These are phyloP conservation scores for Capsicum chinense DNA, from an alignment of 257 asterid genomes.

Conservation along the genomic window DNA sequence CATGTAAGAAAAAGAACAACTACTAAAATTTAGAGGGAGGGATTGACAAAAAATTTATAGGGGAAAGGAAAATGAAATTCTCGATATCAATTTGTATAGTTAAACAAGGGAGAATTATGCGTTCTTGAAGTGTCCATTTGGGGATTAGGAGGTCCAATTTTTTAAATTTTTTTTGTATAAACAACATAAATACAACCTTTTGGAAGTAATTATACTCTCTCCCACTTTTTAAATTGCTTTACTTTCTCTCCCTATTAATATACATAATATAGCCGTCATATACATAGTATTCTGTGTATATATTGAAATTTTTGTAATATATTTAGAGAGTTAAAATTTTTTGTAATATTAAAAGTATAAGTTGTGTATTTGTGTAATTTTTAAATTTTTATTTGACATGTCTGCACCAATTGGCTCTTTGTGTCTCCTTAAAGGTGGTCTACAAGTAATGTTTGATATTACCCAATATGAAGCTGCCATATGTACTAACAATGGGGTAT, in stretches of 20 bases:
- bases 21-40: not conserved
- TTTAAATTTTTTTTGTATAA: too few relatives aligned
- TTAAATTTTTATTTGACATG: slow-evolving; percentile 12
- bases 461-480: slow-evolving; percentile 9
- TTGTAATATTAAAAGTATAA: too few relatives aligned
- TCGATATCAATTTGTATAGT: not conserved
- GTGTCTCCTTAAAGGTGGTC: slow-evolving; percentile 33
- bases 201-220: too few relatives aligned
- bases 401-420: slow-evolving; percentile 22
- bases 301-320: too few relatives aligned
- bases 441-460: not conserved
- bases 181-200: too few relatives aligned
- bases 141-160: slow-evolving; percentile 22
- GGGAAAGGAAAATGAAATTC: slow-evolving; percentile 21
- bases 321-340: too few relatives aligned
- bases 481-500: not conserved
- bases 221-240: too few relatives aligned
- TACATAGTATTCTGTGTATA: too few relatives aligned
- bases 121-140: not conserved
- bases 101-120: slow-evolving; percentile 37
- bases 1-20: not conserved
- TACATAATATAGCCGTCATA: too few relatives aligned
- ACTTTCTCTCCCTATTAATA: too few relatives aligned
- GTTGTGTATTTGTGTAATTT: too few relatives aligned
- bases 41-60: not conserved